phyloP scores from a whole-genome alignment of 371 early-diverging fungal species.

The Dinochytrium kinnereticum region DNA sequence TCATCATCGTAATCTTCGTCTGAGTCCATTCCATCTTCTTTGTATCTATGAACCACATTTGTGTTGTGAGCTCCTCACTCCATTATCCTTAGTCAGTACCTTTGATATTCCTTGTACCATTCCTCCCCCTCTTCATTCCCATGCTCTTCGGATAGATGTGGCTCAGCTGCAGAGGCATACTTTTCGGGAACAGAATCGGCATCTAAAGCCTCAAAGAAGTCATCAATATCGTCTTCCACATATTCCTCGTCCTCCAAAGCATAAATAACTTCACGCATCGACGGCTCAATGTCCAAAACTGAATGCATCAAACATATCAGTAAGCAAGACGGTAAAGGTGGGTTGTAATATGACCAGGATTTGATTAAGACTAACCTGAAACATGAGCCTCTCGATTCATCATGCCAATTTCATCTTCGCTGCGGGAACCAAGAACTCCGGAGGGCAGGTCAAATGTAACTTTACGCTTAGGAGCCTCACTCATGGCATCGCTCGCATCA shows the following conservation, averaged over 20 bases:
- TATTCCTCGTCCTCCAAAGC: conserved; percentile 91
- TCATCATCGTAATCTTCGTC: conserved; percentile 38
- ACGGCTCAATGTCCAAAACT: conserved; percentile 31
- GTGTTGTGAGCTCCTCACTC: neutral
- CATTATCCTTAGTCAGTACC: conserved; percentile 52
- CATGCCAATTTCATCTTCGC: conserved; percentile 54
- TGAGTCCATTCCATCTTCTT: conserved; percentile 44
- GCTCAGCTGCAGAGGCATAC: conserved; percentile 47
- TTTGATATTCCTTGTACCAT: conserved; percentile 68
- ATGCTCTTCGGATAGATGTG: conserved; percentile 37
- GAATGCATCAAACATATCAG: too few relatives aligned
- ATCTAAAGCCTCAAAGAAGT: conserved; percentile 77
- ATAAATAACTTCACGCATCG: conserved; percentile 82
- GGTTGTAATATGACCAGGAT: neutral
- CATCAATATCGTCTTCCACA: conserved; percentile 75
- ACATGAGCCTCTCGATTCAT: conserved; percentile 39
- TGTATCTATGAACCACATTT: conserved; percentile 28
- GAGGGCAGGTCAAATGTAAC: conserved; percentile 67
- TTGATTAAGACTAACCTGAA: conserved; percentile 15
- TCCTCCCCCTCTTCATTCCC: conserved; percentile 55
- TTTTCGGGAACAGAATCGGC: conserved; percentile 53
- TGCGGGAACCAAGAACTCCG: conserved; percentile 73
- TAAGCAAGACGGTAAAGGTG: too few relatives aligned
- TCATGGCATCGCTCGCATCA: conserved; percentile 34
- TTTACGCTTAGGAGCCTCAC: conserved; percentile 30